Conservation (phyloP, 768 basidiomycete genomes). For the Melanogaster broomeanus region DNA sequence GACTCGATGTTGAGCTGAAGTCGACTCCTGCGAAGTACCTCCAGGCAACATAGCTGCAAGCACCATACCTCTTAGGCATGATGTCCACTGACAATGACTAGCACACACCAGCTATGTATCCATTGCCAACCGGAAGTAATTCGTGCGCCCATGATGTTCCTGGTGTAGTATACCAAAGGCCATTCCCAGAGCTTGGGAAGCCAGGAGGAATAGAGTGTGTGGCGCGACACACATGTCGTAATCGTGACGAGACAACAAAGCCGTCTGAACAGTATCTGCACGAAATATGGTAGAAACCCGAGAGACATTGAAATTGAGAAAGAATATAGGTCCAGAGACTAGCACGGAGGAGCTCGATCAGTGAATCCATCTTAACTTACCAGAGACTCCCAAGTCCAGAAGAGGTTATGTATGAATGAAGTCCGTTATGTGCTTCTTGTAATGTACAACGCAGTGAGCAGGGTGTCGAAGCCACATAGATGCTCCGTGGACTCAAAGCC, state of each 20-base stretch:
- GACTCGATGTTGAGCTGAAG: conserved; percentile 76
- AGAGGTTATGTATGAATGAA: background rate
- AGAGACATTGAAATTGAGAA: conserved; percentile 10
- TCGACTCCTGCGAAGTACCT: conserved; percentile 57
- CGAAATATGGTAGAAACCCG: conserved; percentile 15
- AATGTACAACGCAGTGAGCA: background rate
- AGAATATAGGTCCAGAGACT: conserved; percentile 17
- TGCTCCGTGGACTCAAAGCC: background rate
- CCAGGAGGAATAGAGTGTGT: conserved; percentile 34
- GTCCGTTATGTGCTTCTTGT: background rate
- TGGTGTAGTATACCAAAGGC: conserved; percentile 64
- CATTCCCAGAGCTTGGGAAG: conserved; percentile 77
- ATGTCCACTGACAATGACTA: background rate
- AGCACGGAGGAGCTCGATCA: conserved; percentile 15
- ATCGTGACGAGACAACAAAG: conserved; percentile 21
- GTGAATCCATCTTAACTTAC: conserved; percentile 23
- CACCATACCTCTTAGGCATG: background rate
- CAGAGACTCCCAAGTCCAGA: background rate
- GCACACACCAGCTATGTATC: conserved; percentile 59
- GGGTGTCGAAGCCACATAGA: conserved; percentile 2
- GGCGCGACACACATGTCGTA: conserved; percentile 19
- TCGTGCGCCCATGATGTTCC: conserved; percentile 58
- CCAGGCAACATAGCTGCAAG: conserved; percentile 64
- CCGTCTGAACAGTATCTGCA: conserved; percentile 17
- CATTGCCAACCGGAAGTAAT: conserved; percentile 74